These are phyloP conservation scores for Huntiella savannae DNA, from an alignment of 2,329 filamentous ascomycete genomes.

Conservation along the genomic window DNA sequence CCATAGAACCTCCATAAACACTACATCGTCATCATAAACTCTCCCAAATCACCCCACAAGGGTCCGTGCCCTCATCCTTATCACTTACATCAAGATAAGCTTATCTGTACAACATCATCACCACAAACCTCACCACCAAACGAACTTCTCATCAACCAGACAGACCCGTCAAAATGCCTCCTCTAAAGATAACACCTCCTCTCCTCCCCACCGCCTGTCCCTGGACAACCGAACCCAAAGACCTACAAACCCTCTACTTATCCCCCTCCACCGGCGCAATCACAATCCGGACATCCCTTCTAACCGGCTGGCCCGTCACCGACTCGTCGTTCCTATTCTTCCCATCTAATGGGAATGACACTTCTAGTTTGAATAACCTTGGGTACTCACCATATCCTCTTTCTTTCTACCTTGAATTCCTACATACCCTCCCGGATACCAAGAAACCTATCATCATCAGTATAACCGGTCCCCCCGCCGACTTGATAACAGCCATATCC, in stretches of 20 bases:
- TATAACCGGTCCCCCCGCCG: slow-evolving; percentile 43
- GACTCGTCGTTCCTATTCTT: slow-evolving; percentile 37
- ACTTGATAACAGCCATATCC: slow-evolving; percentile 28
- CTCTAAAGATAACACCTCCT: slow-evolving; percentile 39
- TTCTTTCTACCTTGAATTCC: slow-evolving; percentile 35
- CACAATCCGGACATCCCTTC: slow-evolving; percentile 51
- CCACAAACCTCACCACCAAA: too few relatives aligned
- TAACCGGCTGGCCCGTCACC: slow-evolving; percentile 45
- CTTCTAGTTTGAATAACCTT: slow-evolving; percentile 45
- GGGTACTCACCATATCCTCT: slow-evolving; percentile 53
- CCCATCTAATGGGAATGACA: slow-evolving; percentile 36
- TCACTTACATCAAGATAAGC: too few relatives aligned
- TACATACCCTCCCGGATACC: slow-evolving; percentile 26
- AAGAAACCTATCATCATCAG: slow-evolving; percentile 49
- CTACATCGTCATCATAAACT: too few relatives aligned
- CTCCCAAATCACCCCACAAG: too few relatives aligned
- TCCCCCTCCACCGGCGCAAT: slow-evolving; percentile 50
- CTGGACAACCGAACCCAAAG: slow-evolving; percentile 48
- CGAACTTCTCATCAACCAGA: too few relatives aligned
- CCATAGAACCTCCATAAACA: too few relatives aligned
- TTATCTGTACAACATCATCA: too few relatives aligned
- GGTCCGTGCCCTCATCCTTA: too few relatives aligned
- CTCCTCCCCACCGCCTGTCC: slow-evolving; percentile 59
- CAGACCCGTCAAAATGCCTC: not conserved
- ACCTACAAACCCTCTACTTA: slow-evolving; percentile 42